These are phyloP conservation scores for Graphilbum ipis-grandicollis DNA, from an alignment of 2,329 filamentous ascomycete genomes.

Conservation along the genomic window DNA sequence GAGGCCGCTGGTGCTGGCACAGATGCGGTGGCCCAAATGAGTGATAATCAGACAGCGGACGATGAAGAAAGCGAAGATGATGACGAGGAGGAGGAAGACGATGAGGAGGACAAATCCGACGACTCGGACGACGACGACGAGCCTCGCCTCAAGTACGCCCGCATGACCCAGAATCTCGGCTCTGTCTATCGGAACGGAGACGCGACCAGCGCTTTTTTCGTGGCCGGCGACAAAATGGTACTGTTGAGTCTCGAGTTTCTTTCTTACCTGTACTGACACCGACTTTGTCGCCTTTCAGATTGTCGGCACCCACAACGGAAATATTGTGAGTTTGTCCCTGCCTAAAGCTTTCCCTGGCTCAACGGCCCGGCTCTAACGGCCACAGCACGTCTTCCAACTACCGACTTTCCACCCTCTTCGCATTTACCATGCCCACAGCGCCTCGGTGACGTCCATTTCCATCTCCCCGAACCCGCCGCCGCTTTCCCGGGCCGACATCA, in stretches of 20 bases:
- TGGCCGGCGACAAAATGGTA: slow-evolving; percentile 95
- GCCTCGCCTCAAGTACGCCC: slow-evolving; percentile 82
- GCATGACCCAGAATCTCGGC: slow-evolving; percentile 63
- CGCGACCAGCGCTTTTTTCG: slow-evolving; percentile 78
- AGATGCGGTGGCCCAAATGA: too few species aligned
- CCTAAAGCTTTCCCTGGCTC: too few species aligned
- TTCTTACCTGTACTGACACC: slow-evolving; percentile 10
- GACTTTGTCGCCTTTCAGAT: slow-evolving; percentile 37
- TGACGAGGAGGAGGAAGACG: slow-evolving; percentile 28
- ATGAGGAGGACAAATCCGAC: slow-evolving; percentile 49
- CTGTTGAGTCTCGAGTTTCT: slow-evolving; percentile 1
- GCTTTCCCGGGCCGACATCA: too few species aligned
- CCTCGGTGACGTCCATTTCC: slow-evolving; percentile 77
- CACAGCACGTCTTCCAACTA: slow-evolving; percentile 67
- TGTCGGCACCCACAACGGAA: slow-evolving; percentile 88
- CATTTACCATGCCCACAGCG: slow-evolving; percentile 82
- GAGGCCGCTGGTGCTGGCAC: too few species aligned
- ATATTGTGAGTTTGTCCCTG: slow-evolving; percentile 48
- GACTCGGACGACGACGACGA: slow-evolving; percentile 84
- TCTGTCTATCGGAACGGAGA: slow-evolving; percentile 86
- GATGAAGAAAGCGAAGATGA: slow-evolving; percentile 14
- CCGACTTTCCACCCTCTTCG: slow-evolving; percentile 67
- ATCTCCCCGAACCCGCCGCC: slow-evolving; percentile 67
- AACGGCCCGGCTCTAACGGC: too few species aligned
- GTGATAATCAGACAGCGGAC: slow-evolving; percentile 9